phyloP scores from a whole-genome alignment of 164 flowering plant genomes.

The Tetrastigma voinierianum region DNA sequence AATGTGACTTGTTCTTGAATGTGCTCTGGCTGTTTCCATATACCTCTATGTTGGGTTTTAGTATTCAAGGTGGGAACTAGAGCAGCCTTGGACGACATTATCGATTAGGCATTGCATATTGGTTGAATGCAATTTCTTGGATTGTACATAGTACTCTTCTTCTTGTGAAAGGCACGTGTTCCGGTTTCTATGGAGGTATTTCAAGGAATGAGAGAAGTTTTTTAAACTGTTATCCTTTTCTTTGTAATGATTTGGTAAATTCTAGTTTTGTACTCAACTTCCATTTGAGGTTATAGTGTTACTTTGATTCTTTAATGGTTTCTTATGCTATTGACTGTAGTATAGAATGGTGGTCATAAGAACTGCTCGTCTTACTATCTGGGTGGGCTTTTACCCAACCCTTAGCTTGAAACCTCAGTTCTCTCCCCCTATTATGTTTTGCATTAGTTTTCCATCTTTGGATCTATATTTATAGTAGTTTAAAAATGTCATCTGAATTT shows the following conservation, averaged over 20 bases:
- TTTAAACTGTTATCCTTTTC: constrained; percentile 69
- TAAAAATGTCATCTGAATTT: too few relatives aligned
- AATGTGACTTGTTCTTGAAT: constrained; percentile 42
- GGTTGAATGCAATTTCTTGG: too few relatives aligned
- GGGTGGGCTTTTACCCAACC: constrained; percentile 74
- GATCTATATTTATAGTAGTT: too few relatives aligned
- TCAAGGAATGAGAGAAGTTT: constrained; percentile 53
- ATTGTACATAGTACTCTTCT: too few relatives aligned
- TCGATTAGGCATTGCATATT: too few relatives aligned
- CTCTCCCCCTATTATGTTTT: constrained; percentile 60
- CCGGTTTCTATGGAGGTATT: too few relatives aligned
- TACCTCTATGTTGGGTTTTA: constrained; percentile 51
- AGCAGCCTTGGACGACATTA: constrained; percentile 39
- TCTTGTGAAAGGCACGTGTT: too few relatives aligned
- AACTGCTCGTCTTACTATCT: constrained; percentile 60
- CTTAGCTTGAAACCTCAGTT: constrained; percentile 73
- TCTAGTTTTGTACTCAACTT: background rate
- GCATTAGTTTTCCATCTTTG: too few relatives aligned
- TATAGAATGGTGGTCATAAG: constrained; percentile 85
- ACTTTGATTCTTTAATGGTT: background rate
- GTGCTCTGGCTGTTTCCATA: constrained; percentile 29
- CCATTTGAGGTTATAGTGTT: background rate
- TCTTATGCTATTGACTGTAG: too few relatives aligned
- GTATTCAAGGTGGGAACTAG: constrained; percentile 49
- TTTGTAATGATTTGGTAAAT: constrained; percentile 77